Percentiles rank a stretch among this genome's conserved stretches.
These are phyloP conservation scores for Avena eriantha DNA, from an alignment of 176 grass and related monocot genomes.

Conservation along the genomic window DNA sequence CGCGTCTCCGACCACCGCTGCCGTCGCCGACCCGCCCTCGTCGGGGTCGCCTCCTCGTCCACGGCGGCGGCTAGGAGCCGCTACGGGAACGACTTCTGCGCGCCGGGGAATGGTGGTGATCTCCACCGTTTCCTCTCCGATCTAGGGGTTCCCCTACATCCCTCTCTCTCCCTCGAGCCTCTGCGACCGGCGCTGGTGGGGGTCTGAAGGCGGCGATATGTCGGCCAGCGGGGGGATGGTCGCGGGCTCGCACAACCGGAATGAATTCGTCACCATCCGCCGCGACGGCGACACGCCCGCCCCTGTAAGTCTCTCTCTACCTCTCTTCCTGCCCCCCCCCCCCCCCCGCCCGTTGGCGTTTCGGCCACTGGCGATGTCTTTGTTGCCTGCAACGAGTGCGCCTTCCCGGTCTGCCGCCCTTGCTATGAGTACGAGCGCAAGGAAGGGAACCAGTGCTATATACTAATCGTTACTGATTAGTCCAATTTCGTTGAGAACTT, in stretches of 20 bases:
- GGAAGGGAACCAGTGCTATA: conserved; percentile 82
- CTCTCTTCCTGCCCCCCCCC: no score
- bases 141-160: conserved; percentile 24
- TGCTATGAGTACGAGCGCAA: conserved; percentile 99
- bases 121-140: conserved; percentile 7
- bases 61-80: no score
- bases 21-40: no score
- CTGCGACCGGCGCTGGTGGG: not conserved
- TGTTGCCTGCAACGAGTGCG: conserved; percentile 99
- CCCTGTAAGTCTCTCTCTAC: conserved; percentile 28
- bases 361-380: conserved; percentile 80
- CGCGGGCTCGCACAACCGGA: conserved; percentile 80
- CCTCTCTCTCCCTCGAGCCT: not conserved
- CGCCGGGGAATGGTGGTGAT: conserved; percentile 43
- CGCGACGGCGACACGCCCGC: conserved; percentile 66
- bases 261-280: conserved; percentile 88
- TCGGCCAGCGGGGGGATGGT: conserved; percentile 78
- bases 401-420: conserved; percentile 96
- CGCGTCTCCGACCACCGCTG: no score
- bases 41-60: no score
- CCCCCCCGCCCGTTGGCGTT: conserved; percentile 46
- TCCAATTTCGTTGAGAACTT: no score
- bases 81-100: not conserved
- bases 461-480: no score
- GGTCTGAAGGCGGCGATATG: conserved; percentile 37